These are phyloP conservation scores for Wickerhamiella qilinensis DNA, from an alignment of 805 yeast species.

Conservation along the genomic window DNA sequence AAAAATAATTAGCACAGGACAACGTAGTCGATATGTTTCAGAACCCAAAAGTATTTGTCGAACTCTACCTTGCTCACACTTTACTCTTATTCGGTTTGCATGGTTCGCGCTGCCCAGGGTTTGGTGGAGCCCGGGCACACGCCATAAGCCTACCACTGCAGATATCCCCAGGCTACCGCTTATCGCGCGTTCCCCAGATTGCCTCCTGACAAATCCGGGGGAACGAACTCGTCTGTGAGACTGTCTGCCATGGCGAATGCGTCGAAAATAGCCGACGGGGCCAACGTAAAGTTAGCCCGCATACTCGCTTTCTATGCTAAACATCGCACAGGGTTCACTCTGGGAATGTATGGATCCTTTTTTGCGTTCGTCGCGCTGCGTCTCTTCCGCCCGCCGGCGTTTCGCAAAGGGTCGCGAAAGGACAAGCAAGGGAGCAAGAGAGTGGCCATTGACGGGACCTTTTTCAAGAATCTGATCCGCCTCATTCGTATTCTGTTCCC, in stretches of 20 bases:
- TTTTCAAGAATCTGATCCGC: conserved; percentile 16
- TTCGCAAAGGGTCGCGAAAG: background rate
- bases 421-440: conserved; percentile 5
- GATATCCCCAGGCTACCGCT: no score
- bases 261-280: background rate
- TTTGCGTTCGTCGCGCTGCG: conserved; percentile 8
- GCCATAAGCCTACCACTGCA: no score
- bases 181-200: no score
- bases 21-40: no score
- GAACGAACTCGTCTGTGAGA: background rate
- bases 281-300: background rate
- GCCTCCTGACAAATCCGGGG: background rate
- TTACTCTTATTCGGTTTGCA: no score
- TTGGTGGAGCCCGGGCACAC: no score
- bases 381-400: background rate
- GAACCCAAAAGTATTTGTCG: no score
- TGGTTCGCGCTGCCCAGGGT: no score
- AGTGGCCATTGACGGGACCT: conserved; percentile 21
- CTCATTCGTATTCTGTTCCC: conserved; percentile 23
- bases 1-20: no score
- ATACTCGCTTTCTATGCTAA: conserved; percentile 4
- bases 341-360: conserved; percentile 9
- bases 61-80: no score
- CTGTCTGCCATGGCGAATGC: background rate
- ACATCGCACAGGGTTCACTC: conserved; percentile 12